phyloP scores from a whole-genome alignment of 805 yeast genomes.

The Candida rishiriensis region DNA sequence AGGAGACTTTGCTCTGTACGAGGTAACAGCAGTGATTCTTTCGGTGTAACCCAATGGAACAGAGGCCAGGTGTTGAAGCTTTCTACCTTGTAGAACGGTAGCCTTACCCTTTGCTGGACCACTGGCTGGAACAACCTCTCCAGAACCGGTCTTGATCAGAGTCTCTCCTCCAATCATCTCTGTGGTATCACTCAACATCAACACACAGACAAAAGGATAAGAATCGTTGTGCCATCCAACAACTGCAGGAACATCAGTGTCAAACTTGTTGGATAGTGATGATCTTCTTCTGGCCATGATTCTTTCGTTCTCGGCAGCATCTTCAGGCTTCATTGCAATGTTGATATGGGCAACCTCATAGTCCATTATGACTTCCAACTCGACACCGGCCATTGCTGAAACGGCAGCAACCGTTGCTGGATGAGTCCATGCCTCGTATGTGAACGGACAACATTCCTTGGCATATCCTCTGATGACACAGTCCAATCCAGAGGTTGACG shows the following conservation, averaged over 20 bases:
- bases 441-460: conserved; percentile 44
- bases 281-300: conserved; percentile 20
- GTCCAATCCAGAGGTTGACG: conserved; percentile 47
- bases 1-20: conserved; percentile 38
- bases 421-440: conserved; percentile 54
- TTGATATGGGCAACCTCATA: conserved; percentile 55
- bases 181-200: conserved; percentile 56
- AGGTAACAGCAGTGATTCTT: conserved; percentile 40
- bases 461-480: conserved; percentile 49
- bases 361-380: conserved; percentile 50
- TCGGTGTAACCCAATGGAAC: conserved; percentile 37
- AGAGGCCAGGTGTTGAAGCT: conserved; percentile 43
- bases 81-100: conserved; percentile 45
- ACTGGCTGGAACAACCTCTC: conserved; percentile 27
- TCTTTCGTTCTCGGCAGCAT: conserved; percentile 31
- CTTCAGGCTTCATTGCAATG: conserved; percentile 39
- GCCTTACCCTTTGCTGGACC: conserved; percentile 49
- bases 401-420: conserved; percentile 52
- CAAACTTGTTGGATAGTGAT: conserved; percentile 20
- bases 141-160: conserved; percentile 42
- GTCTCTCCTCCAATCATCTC: conserved; percentile 62
- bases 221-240: conserved; percentile 63
- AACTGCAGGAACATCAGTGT: conserved; percentile 45
- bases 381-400: conserved; percentile 56
- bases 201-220: conserved; percentile 62